Base-by-base conservation (phyloP, 768 basidiomycete species). In the Mycena maculata region DNA sequence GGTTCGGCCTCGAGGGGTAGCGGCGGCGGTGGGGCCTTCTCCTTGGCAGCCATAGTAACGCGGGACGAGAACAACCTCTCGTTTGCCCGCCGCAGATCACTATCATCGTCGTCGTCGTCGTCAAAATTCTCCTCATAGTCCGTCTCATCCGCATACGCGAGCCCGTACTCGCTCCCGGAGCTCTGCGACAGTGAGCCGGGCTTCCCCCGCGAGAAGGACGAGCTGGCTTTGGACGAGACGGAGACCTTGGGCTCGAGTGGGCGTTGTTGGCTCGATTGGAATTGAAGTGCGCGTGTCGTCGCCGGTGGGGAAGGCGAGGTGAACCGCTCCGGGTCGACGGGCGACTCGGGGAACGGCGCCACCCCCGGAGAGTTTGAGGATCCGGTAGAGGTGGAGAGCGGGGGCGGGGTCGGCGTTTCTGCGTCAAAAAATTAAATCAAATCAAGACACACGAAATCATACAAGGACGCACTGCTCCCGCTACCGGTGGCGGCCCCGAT, bases 101-200 rank as follows among this genome's bases (percentile, higher is more conserved):
- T 56, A 9, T 30, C 72, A 28, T 74, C 70, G 25, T 75, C 76
- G 22, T 76, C 77, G n/a, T 75, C 75, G 22, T 76, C 77, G 9
- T 68, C 57, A n/a, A n/a, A n/a, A 22, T 68, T 47, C 23, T 80
- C 80, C 49, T 85, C 85, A 60, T 82, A 73, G 48, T 84, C 85
- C 9, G 82, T 82, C 20, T 83, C 83, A 59, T 84, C 81, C 4
- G 84, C 85, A 67, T 88, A 88, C 2, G 86, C 86, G 23, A 87
- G 77, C 18, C 85, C 73, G 45, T 81, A 82, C 62, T 87, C 85
- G 4, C 83, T 84, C 20, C 73, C 82, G 3, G 83, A 83, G 30
- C 77, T 77, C 31, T 83, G 79, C 10, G 77, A 77, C 9, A 74
- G 56, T 3, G 78, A 74, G 7, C 60, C 41, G 33, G 53, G 23